Evolutionary conservation across 78 protist genomes (phyloP).

Genomic region (Chrysochromulina parva): DNA sequence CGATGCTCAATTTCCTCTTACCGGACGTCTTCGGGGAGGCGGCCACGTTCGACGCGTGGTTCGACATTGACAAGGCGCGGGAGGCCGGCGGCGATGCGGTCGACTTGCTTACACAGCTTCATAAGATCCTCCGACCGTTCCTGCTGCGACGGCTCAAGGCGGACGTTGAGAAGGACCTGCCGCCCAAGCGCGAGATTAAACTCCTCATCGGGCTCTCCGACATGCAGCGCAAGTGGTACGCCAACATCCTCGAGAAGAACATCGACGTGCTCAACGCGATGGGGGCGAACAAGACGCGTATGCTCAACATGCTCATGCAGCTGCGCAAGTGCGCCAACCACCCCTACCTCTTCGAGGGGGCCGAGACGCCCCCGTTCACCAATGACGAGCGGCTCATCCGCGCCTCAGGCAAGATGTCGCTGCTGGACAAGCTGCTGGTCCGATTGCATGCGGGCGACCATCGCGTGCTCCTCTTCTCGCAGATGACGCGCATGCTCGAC

Average conservation of each 20-base stretch:
- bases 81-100: neutral
- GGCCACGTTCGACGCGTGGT: constrained; percentile 33
- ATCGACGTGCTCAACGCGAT: constrained; percentile 14
- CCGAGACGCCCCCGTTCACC: constrained; percentile 43
- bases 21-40: neutral
- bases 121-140: constrained; percentile 40
- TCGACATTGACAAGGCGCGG: neutral
- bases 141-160: constrained; percentile 80
- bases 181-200: constrained; percentile 86
- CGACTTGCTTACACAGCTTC: constrained; percentile 1
- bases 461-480: constrained; percentile 93
- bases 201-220: constrained; percentile 54
- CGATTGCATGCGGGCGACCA: constrained; percentile 54
- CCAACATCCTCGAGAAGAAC: constrained; percentile 19
- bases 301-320: neutral
- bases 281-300: neutral
- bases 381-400: constrained; percentile 36
- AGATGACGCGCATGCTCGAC: constrained; percentile 84
- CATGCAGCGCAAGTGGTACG: constrained; percentile 32
- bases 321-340: constrained; percentile 83
- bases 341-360: constrained; percentile 83
- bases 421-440: constrained; percentile 52
- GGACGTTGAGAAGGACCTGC: constrained; percentile 83
- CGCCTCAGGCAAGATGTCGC: constrained; percentile 90
- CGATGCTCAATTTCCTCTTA: constrained; percentile 29